Evolutionary conservation across 495 filamentous ascomycete genomes (phyloP).

Genomic region (Podospora tetraspora): DNA sequence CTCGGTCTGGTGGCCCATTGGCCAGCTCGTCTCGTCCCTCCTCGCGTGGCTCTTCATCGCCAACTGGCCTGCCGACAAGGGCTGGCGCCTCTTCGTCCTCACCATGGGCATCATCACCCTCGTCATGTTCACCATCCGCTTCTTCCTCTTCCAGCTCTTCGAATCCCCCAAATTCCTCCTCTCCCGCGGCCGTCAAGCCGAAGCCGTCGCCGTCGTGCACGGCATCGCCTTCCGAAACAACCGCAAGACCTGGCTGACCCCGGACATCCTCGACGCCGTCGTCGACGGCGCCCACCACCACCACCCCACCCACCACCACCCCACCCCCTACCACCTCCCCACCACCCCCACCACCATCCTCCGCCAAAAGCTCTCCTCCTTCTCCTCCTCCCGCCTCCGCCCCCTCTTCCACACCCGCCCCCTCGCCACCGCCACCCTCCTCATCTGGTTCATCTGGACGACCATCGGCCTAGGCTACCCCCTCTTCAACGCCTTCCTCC

Average conservation of each 20-base stretch:
- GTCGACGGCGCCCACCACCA: slow-evolving; percentile 31
- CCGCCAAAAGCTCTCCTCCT: slow-evolving; percentile 34
- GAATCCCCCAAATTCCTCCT: slow-evolving; percentile 83
- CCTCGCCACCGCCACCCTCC: slow-evolving; percentile 44
- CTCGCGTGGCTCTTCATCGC: slow-evolving; percentile 77
- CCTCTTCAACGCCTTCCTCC: slow-evolving; percentile 79
- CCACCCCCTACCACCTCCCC: neutral
- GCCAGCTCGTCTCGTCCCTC: slow-evolving; percentile 62
- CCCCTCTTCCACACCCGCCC: slow-evolving; percentile 44
- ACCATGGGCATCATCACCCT: slow-evolving; percentile 72
- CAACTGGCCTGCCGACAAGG: slow-evolving; percentile 62
- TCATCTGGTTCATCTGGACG: slow-evolving; percentile 56
- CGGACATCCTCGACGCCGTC: slow-evolving; percentile 51
- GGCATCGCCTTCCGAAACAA: slow-evolving; percentile 67
- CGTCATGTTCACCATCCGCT: slow-evolving; percentile 63
- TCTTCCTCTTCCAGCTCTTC: slow-evolving; percentile 75
- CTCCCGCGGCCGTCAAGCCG: slow-evolving; percentile 63
- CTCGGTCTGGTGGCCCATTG: slow-evolving; percentile 77
- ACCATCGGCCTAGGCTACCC: slow-evolving; percentile 61
- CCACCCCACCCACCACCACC: slow-evolving; percentile 13
- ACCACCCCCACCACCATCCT: slow-evolving; percentile 33
- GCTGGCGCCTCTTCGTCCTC: slow-evolving; percentile 72
- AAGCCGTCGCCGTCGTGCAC: slow-evolving; percentile 71
- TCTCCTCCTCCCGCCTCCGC: slow-evolving; percentile 42
- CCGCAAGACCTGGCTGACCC: slow-evolving; percentile 58